Percentiles rank a stretch among this genome's conserved stretches.
Conservation (phyloP, 257 asterid species). For the Handroanthus guayacan region DNA sequence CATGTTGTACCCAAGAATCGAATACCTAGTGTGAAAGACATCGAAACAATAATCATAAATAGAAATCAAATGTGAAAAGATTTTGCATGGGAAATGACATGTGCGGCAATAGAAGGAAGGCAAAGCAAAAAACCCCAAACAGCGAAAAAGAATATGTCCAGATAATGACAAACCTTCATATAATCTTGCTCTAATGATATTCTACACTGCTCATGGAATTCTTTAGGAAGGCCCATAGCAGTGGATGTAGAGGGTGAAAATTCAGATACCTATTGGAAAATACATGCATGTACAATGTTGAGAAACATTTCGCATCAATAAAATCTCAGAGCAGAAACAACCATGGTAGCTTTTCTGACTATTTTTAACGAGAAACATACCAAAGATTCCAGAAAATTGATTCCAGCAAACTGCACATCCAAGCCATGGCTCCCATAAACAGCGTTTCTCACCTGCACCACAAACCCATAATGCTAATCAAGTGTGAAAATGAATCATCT, state of each 20-base stretch:
- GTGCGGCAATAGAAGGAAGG: constrained; percentile 31
- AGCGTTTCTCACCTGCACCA: constrained; percentile 82
- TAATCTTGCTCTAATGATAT: constrained; percentile 80
- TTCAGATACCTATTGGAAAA: constrained; percentile 77
- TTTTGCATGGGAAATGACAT: constrained; percentile 23
- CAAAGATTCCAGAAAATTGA: constrained; percentile 82
- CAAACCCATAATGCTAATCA: constrained; percentile 26
- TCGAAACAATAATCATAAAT: constrained; percentile 22
- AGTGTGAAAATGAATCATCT: constrained; percentile 7
- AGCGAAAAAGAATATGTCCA: constrained; percentile 27
- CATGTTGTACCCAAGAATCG: constrained; percentile 90
- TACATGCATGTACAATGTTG: constrained; percentile 23
- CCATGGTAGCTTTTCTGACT: constrained; percentile 21
- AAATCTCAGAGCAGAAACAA: constrained; percentile 31
- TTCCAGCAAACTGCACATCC: constrained; percentile 78
- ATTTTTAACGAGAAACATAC: constrained; percentile 48
- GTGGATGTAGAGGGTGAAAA: constrained; percentile 88
- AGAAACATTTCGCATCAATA: constrained; percentile 8
- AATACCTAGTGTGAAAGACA: constrained; percentile 53
- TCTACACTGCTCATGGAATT: constrained; percentile 88
- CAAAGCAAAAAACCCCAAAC: constrained; percentile 35
- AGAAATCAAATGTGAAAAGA: constrained; percentile 34
- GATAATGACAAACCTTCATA: constrained; percentile 70
- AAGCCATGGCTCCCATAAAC: constrained; percentile 73
- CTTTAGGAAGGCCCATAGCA: constrained; percentile 97